These are phyloP conservation scores for Eruca vesicaria DNA, from an alignment of 441 rosid genomes.

Conservation along the genomic window DNA sequence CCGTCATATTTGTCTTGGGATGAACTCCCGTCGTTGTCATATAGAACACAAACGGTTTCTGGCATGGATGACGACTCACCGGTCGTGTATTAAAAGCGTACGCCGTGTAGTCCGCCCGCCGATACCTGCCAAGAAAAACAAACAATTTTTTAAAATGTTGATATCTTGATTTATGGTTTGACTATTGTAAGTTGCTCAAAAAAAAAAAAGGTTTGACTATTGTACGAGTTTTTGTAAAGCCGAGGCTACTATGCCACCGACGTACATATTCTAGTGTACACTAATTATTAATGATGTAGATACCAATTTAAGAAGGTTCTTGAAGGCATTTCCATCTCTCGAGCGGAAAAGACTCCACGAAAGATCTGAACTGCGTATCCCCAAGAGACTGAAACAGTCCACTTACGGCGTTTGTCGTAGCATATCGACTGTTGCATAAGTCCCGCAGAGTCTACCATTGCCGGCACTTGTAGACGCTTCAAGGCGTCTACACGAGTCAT, in stretches of 20 bases:
- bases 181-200: too few relatives aligned
- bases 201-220: not conserved
- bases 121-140: slow-evolving; percentile 36
- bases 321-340: slow-evolving; percentile 95
- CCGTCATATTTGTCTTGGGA: slow-evolving; percentile 47
- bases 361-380: slow-evolving; percentile 86
- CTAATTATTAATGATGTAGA: not conserved
- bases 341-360: slow-evolving; percentile 77
- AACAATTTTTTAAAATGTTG: not conserved
- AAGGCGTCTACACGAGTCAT: slow-evolving; percentile 77
- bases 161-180: not conserved
- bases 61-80: slow-evolving; percentile 85
- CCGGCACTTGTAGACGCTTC: slow-evolving; percentile 55
- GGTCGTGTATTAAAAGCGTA: slow-evolving; percentile 98
- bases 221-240: not conserved
- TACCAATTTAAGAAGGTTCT: slow-evolving; percentile 98
- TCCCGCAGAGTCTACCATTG: slow-evolving; percentile 75
- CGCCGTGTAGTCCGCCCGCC: slow-evolving; percentile 83
- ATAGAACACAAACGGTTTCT: slow-evolving; percentile 88
- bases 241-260: not conserved
- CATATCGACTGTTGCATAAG: slow-evolving; percentile 96
- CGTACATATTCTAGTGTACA: not conserved
- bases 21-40: slow-evolving; percentile 53
- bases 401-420: slow-evolving; percentile 62
- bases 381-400: slow-evolving; percentile 96